Evolutionary conservation across 1,284 basidiomycete species (phyloP).

Genomic region (Melampsora larici-populina): DNA sequence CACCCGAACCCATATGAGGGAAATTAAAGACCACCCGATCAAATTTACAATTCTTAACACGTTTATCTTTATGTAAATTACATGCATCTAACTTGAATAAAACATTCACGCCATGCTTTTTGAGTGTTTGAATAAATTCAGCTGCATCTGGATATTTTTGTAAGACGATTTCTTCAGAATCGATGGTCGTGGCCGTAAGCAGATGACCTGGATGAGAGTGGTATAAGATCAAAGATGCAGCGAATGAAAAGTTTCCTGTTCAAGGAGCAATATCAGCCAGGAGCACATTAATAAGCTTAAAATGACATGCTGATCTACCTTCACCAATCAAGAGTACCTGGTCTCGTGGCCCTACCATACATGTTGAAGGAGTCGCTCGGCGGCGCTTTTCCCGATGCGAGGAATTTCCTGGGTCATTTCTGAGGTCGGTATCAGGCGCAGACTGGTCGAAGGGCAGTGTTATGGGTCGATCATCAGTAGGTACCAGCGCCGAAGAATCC

Average conservation of each 20-base stretch:
- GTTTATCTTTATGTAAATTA: constrained; percentile 63
- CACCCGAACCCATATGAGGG: constrained; percentile 90
- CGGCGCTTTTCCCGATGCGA: not conserved
- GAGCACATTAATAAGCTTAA: not conserved
- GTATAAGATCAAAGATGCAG: constrained; percentile 66
- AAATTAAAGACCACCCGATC: constrained; percentile 91
- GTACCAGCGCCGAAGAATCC: not conserved
- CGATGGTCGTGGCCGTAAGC: constrained; percentile 82
- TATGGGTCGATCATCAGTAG: not conserved
- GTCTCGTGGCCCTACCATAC: constrained; percentile 20
- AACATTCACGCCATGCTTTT: constrained; percentile 66
- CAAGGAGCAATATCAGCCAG: not conserved
- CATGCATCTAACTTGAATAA: constrained; percentile 83
- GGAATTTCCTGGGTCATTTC: not conserved
- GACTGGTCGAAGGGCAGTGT: not conserved
- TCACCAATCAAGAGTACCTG: constrained; percentile 26
- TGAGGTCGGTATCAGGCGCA: not conserved
- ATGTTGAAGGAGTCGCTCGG: not conserved
- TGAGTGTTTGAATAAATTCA: constrained; percentile 63
- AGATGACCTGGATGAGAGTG: constrained; percentile 61
- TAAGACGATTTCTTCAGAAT: constrained; percentile 71
- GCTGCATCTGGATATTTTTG: constrained; percentile 78
- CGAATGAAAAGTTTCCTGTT: constrained; percentile 81
- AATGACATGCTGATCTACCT: constrained; percentile 6
- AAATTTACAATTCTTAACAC: constrained; percentile 59